A percentile compares a stretch with the other conserved stretches of the same genome.
phyloP scores from a whole-genome alignment of 768 basidiomycete species.

The Hericium coralloides region DNA sequence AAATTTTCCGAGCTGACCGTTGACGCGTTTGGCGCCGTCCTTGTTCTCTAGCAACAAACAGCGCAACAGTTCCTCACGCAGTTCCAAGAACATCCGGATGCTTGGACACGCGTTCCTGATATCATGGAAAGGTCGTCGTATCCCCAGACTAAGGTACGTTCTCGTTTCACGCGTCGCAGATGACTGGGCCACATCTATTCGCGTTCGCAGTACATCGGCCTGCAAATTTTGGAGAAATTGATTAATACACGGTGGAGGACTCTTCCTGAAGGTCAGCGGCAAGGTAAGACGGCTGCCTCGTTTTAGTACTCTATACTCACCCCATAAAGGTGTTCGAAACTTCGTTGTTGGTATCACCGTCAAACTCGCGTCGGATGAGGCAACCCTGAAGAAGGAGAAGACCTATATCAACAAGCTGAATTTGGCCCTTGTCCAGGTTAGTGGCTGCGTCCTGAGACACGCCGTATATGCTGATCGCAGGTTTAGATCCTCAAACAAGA shows the following conservation, averaged over 20 bases:
- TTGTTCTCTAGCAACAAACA: conserved; percentile 67
- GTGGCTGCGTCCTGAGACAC: conserved; percentile 10
- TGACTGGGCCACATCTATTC: neutral
- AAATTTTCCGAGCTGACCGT: neutral
- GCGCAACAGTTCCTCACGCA: conserved; percentile 93
- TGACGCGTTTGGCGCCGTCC: conserved; percentile 2
- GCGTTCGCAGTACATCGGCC: conserved; percentile 73
- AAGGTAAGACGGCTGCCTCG: conserved; percentile 40
- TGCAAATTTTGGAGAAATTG: conserved; percentile 94
- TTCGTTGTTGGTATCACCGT: conserved; percentile 92
- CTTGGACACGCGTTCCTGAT: conserved; percentile 95
- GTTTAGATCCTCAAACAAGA: conserved; percentile 94
- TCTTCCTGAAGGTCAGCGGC: conserved; percentile 86
- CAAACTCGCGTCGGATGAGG: conserved; percentile 88
- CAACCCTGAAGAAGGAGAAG: conserved; percentile 83
- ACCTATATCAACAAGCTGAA: conserved; percentile 95
- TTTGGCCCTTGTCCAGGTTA: conserved; percentile 86
- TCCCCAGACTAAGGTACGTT: conserved; percentile 72
- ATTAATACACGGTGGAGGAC: conserved; percentile 95
- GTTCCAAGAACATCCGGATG: conserved; percentile 92
- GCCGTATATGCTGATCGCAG: neutral
- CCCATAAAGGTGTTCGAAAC: conserved; percentile 75
- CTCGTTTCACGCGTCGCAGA: neutral
- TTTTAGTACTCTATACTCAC: conserved; percentile 6
- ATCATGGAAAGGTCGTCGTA: conserved; percentile 81